A percentile compares a stretch with the other conserved stretches of the same genome.
Conservation (phyloP, 495 filamentous ascomycete genomes). For the Sphaerosporella brunnea region DNA sequence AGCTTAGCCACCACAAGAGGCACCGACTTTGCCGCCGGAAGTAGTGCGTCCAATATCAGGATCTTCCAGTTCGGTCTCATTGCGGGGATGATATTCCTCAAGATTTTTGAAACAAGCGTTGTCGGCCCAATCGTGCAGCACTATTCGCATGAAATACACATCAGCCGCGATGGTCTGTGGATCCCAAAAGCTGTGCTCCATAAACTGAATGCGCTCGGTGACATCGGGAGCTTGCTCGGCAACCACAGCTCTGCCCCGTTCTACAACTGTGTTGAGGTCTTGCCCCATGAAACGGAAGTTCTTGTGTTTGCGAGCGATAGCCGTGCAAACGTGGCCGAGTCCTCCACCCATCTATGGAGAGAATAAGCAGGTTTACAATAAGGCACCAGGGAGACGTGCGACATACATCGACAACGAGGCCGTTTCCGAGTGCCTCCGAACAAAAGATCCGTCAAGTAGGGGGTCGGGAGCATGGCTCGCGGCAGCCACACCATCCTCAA, state of each 20-base stretch:
- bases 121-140: slow-evolving; percentile 38
- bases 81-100: slow-evolving; percentile 29
- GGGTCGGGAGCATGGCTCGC: neutral
- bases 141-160: slow-evolving; percentile 37
- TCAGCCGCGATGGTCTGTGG: slow-evolving; percentile 35
- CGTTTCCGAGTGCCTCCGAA: slow-evolving; percentile 11
- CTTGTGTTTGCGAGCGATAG: slow-evolving; percentile 11
- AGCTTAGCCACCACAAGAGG: neutral
- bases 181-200: slow-evolving; percentile 35
- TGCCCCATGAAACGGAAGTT: slow-evolving; percentile 26
- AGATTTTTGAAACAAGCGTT: slow-evolving; percentile 30
- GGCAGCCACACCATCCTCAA: neutral
- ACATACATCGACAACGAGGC: slow-evolving; percentile 10
- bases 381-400: neutral
- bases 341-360: slow-evolving; percentile 1
- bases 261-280: slow-evolving; percentile 17
- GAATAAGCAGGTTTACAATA: neutral
- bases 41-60: slow-evolving; percentile 33
- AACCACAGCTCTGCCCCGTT: neutral
- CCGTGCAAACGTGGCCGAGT: slow-evolving; percentile 6
- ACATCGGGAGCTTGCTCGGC: slow-evolving; percentile 12
- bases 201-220: slow-evolving; percentile 29
- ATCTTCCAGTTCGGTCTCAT: slow-evolving; percentile 30
- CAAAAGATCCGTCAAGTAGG: slow-evolving; percentile 3
- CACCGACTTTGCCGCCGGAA: slow-evolving; percentile 23